Percentiles rank a stretch among this genome's conserved stretches.
Conservation (phyloP, 2,329 filamentous ascomycete species). For the Cladosporium colombiae region DNA sequence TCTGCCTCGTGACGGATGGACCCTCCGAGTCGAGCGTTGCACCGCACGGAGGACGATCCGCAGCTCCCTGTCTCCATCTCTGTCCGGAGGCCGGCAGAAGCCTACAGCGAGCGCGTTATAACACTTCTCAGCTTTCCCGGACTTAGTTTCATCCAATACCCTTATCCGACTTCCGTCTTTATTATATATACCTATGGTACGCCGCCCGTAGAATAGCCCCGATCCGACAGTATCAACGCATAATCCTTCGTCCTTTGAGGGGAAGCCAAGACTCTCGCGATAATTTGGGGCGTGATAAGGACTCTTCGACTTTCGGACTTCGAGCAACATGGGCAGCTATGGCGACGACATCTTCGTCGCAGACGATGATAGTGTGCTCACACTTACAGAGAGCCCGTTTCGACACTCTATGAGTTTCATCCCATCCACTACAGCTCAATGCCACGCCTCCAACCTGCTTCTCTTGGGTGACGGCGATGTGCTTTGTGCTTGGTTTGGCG, state of each 20-base stretch:
- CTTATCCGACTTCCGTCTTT: not conserved
- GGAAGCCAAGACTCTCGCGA: constrained; percentile 7
- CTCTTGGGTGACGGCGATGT: constrained; percentile 24
- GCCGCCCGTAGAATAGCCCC: not conserved
- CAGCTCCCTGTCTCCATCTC: not conserved
- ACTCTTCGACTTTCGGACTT: not conserved
- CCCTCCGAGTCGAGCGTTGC: not conserved
- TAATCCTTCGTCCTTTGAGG: not conserved
- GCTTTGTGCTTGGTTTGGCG: constrained; percentile 27
- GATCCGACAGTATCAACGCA: not conserved
- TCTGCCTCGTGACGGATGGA: not conserved
- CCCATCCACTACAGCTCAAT: constrained; percentile 23
- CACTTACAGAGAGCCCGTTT: constrained; percentile 16
- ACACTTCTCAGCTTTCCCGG: not conserved
- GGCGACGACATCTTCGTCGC: constrained; percentile 9
- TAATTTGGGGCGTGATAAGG: constrained; percentile 7
- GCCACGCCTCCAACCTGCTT: constrained; percentile 25
- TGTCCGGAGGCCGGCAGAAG: not conserved
- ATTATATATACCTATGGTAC: not conserved
- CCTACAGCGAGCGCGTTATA: not conserved
- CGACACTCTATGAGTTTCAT: constrained; percentile 22
- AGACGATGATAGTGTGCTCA: constrained; percentile 12
- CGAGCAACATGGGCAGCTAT: constrained; percentile 5
- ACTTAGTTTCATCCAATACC: not conserved
- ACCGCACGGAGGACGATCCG: not conserved